Evolutionary conservation across 139 green algal genomes (phyloP), one percentile per base, ranked within the genome.

Genomic region (Picochlorum costavermella): DNA sequence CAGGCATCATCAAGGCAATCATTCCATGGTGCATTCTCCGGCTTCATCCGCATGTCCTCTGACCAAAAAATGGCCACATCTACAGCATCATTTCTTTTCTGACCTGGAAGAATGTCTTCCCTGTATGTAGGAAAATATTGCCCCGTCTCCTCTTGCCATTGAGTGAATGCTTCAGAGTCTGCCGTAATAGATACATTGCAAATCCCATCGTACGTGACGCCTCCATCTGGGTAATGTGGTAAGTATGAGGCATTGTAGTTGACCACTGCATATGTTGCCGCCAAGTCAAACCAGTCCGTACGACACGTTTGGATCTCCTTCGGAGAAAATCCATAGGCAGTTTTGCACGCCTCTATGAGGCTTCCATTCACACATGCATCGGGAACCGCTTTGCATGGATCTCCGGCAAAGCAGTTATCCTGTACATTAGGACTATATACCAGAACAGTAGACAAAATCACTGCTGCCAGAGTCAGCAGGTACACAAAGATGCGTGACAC

Each of bases 331-430:
- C 5, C 16, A 56, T 43, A 46, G 23, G 57, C 23, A 57, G 10
- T 36, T 31, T 26, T 14, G 57, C 29, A 28, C 44, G n/a, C 36
- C 33, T 23, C n/a, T 33, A 26, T n/a, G 25, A 59, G 50, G 3
- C 14, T 31, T 20, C 12, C 12, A 14, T 25, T 25, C 25, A 13
- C 25, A n/a, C 23, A 37, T 8, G 6, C 14, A 61, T 26, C 10
- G 33, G 48, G 5, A 20, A 36, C 20, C 4, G 16, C 66, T 14
- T 61, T 33, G 63, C 69, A 75, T 11, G 69, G 69, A 61, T 75
- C 71, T 36, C 51, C 64, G 33, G 12, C 16, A 55, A 55, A 75
- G 43, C 69, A 75, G n/a, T 30, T 44, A 6, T 29, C 2, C 12
- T 29, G 13, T 0, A 75, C 25, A 1, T 2, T 40, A 9, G 29